Evolutionary conservation across 192 early-diverging fungal species (phyloP), one percentile per base, ranked within the genome.

Genomic region (Linnemannia elongata): DNA sequence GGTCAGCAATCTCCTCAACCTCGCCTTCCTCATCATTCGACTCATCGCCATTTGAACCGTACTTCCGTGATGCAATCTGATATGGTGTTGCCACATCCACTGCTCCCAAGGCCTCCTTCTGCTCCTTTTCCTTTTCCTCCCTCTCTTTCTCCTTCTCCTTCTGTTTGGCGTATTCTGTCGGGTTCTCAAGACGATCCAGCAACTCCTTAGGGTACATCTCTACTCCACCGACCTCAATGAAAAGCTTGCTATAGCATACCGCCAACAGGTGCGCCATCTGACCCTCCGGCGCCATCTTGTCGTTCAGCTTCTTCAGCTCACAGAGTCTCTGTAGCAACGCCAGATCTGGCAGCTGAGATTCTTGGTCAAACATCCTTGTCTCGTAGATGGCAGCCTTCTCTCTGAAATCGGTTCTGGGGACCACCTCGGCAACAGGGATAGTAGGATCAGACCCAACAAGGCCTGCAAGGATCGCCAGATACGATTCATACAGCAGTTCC

Each of bases 401-500:
- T 44, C 79, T 75, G 68, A 87, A 87, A 69, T 87, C 85, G 0
- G 79, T 81, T 36, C 85, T 77, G 4, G 85, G 85, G 13, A 87
- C 78, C 63, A 87, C 85, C 72, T 87, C 85, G 3, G 85, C 85
- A 6, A 87, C 80, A 1, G 85, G 60, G 15, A 87, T 39, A 0
- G 38, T 70, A 0, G 85, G 85, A 20, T 81, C 74, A 13, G 85
- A 72, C 20, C 85, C 85, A 10, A 87, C 85, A 12, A 87, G 68
- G 15, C 78, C 78, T 15, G 41, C 76, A 4, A 87, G 60, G 3
- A 93, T 92, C 44, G 88, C 63, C 1, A 92, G 74, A 70, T 88
- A 92, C 6, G 89, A 89, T 9, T 80, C 76, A 70, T 90, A 92
- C 15, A 91, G 88, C 2, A 80, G 54, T 30, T 85, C 74, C 89